Percentiles rank a stretch among this genome's conserved stretches.
phyloP scores from a whole-genome alignment of 2,329 filamentous ascomycete genomes.

The Arthrobotrys megalospora region DNA sequence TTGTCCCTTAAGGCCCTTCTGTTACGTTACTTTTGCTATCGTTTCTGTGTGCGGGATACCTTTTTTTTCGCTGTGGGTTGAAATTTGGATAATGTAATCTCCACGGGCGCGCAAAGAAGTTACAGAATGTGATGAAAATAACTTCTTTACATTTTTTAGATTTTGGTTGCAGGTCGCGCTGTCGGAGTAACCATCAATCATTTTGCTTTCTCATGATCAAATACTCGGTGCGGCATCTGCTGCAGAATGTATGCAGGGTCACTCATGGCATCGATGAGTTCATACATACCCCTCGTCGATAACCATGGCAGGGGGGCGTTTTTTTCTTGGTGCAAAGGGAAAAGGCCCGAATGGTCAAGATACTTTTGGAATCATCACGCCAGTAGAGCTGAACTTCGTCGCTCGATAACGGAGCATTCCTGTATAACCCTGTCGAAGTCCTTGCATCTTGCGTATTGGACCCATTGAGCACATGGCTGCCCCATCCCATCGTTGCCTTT shows the following conservation, averaged over 20 bases:
- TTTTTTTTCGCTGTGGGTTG: not conserved
- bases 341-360: conserved; percentile 20
- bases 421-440: conserved; percentile 12
- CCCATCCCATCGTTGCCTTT: conserved; percentile 1
- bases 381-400: conserved; percentile 24
- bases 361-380: conserved; percentile 4
- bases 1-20: not conserved
- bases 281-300: not conserved
- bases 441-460: conserved; percentile 17
- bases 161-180: conserved; percentile 8
- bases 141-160: not conserved
- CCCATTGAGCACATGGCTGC: conserved; percentile 16
- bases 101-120: conserved; percentile 33
- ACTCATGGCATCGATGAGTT: conserved; percentile 8
- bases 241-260: conserved; percentile 12
- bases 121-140: conserved; percentile 19
- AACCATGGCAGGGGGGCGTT: not conserved
- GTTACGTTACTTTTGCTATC: not conserved
- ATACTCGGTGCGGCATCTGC: conserved; percentile 10
- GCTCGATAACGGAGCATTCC: conserved; percentile 24
- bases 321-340: conserved; percentile 10
- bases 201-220: not conserved
- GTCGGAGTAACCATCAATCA: not conserved
- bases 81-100: conserved; percentile 27
- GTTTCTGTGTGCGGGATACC: not conserved